Evolutionary conservation across 179 eudicot species (phyloP).

Genomic region (Pouteria campechiana): DNA sequence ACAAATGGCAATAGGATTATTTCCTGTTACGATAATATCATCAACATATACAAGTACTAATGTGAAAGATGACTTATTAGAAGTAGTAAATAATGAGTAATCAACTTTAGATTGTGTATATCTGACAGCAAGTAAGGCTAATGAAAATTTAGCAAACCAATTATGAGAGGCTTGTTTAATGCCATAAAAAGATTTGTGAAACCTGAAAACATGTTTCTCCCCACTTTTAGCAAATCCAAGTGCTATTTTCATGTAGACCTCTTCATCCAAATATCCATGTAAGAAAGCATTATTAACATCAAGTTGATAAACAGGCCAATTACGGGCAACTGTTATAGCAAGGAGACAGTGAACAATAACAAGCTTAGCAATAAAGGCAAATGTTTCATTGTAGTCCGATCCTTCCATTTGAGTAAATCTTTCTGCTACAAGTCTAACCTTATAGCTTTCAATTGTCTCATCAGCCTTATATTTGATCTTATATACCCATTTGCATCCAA

Average conservation of each 20-base stretch:
- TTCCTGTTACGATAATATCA: background rate
- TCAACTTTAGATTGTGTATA: background rate
- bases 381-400: background rate
- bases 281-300: background rate
- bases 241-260: background rate
- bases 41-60: background rate
- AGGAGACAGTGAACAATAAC: background rate
- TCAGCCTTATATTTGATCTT: slow-evolving; percentile 3
- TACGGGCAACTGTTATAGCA: background rate
- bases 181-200: background rate
- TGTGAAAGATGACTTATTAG: background rate
- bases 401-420: background rate
- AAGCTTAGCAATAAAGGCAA: background rate
- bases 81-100: background rate
- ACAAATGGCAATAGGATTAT: background rate
- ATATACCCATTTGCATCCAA: slow-evolving; percentile 9
- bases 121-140: background rate
- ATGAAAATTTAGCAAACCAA: background rate
- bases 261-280: slow-evolving; percentile 1
- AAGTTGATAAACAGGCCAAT: background rate
- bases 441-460: background rate
- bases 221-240: background rate
- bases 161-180: background rate
- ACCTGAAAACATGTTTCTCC: background rate
- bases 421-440: background rate